phyloP scores from a whole-genome alignment of 495 filamentous ascomycete species.

The Polyplosphaeria fusca region DNA sequence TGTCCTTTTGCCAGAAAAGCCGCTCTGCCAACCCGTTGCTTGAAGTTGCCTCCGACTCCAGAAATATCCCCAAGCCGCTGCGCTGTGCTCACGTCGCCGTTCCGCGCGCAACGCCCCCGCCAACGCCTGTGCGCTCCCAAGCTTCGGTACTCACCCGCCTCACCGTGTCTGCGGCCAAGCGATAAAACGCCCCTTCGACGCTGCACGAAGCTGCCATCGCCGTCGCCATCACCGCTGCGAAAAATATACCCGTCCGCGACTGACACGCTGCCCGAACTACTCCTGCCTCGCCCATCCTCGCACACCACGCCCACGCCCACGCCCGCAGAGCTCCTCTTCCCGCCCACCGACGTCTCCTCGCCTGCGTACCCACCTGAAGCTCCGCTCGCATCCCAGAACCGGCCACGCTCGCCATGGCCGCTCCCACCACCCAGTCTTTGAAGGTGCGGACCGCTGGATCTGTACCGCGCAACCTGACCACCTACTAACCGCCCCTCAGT shows the following conservation, averaged over 20 bases:
- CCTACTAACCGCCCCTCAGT: conserved; percentile 54
- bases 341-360: background rate
- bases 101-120: conserved; percentile 1
- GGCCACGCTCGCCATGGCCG: conserved; percentile 51
- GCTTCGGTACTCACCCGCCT: conserved; percentile 26
- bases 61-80: background rate
- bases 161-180: conserved; percentile 23
- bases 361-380: conserved; percentile 7
- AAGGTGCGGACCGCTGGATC: conserved; percentile 52
- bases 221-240: conserved; percentile 6
- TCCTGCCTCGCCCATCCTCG: background rate
- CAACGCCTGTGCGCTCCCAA: conserved; percentile 19
- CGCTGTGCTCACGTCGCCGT: conserved; percentile 11
- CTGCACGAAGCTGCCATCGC: conserved; percentile 6
- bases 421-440: conserved; percentile 68
- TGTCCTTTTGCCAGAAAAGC: conserved; percentile 23
- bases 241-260: conserved; percentile 6
- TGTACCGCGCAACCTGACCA: background rate
- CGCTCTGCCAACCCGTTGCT: background rate
- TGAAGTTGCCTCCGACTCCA: background rate
- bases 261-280: background rate
- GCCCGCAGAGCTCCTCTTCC: background rate
- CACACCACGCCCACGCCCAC: background rate
- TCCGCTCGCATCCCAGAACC: conserved; percentile 1
- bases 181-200: conserved; percentile 20